A percentile compares a stretch with the other conserved stretches of the same genome.
These are phyloP conservation scores for Sanghuangporus baumii DNA, from an alignment of 1,284 basidiomycete species.

Conservation along the genomic window DNA sequence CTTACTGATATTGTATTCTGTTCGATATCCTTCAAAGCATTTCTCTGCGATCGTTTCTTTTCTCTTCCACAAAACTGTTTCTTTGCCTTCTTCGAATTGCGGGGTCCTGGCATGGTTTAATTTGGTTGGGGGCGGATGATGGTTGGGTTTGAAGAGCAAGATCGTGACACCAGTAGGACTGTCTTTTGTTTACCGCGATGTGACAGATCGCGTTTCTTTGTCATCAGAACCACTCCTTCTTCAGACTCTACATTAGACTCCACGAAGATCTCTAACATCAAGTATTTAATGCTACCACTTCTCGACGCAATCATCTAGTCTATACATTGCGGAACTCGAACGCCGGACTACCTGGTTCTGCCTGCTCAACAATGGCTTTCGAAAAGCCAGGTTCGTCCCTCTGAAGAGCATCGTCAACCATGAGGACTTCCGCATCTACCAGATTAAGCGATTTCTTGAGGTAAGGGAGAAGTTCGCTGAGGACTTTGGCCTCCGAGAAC, in stretches of 20 bases:
- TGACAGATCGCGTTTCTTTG: background rate
- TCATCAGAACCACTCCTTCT: background rate
- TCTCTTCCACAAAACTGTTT: conserved; percentile 31
- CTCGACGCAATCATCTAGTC: background rate
- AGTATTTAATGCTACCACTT: no score
- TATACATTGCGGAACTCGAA: conserved; percentile 78
- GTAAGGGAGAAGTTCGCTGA: conserved; percentile 74
- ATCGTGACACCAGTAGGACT: background rate
- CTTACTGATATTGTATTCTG: conserved; percentile 3
- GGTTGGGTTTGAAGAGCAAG: background rate
- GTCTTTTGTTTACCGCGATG: background rate
- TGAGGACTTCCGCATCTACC: conserved; percentile 63
- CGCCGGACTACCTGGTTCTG: conserved; percentile 85
- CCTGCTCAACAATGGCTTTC: conserved; percentile 68
- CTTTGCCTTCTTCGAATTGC: conserved; percentile 39
- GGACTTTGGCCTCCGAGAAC: conserved; percentile 82
- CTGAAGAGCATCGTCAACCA: conserved; percentile 66
- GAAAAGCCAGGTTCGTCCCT: conserved; percentile 54
- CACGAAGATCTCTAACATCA: no score
- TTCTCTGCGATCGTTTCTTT: conserved; percentile 23
- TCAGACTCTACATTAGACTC: background rate
- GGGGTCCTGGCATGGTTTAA: conserved; percentile 42
- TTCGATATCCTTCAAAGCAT: conserved; percentile 3
- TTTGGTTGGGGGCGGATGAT: background rate
- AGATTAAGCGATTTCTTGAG: conserved; percentile 81